Evolutionary conservation across 495 filamentous ascomycete genomes (phyloP).

Genomic region (Aspergillus olivimuriae): DNA sequence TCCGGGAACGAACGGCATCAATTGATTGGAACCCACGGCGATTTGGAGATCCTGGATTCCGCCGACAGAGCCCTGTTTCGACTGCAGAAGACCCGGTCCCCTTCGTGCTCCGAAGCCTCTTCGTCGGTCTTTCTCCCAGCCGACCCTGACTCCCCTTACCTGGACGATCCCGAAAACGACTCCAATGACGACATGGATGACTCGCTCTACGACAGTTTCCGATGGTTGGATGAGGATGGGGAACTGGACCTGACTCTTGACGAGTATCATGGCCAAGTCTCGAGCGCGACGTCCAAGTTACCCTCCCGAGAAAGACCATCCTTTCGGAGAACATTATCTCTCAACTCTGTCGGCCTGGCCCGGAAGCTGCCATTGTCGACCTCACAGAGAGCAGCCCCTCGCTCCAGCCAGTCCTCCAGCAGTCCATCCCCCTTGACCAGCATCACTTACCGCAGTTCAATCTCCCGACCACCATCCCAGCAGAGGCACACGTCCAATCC

Average conservation of each 20-base stretch:
- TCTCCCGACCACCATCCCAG: slow-evolving; percentile 27
- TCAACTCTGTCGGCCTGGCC: slow-evolving; percentile 19
- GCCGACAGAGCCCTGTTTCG: slow-evolving; percentile 58
- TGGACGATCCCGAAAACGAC: slow-evolving; percentile 28
- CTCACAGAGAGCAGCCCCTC: slow-evolving; percentile 7
- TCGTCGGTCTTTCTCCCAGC: slow-evolving; percentile 18
- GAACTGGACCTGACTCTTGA: slow-evolving; percentile 64
- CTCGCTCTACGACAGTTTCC: slow-evolving; percentile 61
- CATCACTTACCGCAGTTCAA: slow-evolving; percentile 41
- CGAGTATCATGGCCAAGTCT: slow-evolving; percentile 44
- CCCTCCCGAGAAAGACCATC: slow-evolving; percentile 27
- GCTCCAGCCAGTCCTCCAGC: slow-evolving; percentile 15
- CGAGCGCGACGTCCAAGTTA: slow-evolving; percentile 21
- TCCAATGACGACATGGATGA: slow-evolving; percentile 39
- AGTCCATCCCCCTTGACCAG: slow-evolving; percentile 8
- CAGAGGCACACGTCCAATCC: slow-evolving; percentile 20
- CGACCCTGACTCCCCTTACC: slow-evolving; percentile 23
- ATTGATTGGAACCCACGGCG: slow-evolving; percentile 46
- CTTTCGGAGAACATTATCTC: slow-evolving; percentile 45
- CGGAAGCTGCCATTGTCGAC: slow-evolving; percentile 14
- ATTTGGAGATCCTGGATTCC: slow-evolving; percentile 61
- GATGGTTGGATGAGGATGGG: slow-evolving; percentile 75
- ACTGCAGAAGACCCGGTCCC: slow-evolving; percentile 7
- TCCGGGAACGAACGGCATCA: slow-evolving; percentile 65
- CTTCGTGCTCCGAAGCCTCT: slow-evolving; percentile 19